phyloP scores from a whole-genome alignment of 305 asterid genomes.

The Solanum chacoense region DNA sequence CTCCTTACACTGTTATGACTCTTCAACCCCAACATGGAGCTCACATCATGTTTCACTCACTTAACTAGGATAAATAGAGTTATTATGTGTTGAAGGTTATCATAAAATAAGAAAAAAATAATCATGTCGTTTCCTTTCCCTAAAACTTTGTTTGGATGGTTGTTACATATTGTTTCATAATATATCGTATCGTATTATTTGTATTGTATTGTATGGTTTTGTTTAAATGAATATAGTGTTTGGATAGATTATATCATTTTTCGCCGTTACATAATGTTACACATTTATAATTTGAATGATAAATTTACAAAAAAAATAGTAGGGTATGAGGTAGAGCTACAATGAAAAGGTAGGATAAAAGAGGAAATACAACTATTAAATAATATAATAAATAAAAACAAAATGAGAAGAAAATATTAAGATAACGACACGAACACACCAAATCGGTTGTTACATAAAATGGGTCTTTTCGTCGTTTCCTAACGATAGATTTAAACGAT shows the following conservation, averaged over 20 bases:
- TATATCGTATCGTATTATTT: too few relatives aligned
- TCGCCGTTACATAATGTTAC: background rate
- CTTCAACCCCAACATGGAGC: constrained; percentile 60
- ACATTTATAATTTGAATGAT: background rate
- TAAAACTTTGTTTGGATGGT: background rate
- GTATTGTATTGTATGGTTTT: background rate
- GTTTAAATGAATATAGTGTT: background rate
- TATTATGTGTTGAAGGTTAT: background rate
- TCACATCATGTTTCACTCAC: constrained; percentile 14
- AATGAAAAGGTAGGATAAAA: too few relatives aligned
- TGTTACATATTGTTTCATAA: background rate
- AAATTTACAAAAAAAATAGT: too few relatives aligned
- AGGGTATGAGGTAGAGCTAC: too few relatives aligned
- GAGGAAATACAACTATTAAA: too few relatives aligned
- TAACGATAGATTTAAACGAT: too few relatives aligned
- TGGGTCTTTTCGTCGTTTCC: too few relatives aligned
- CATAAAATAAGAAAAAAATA: background rate
- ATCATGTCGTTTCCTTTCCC: background rate
- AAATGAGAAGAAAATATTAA: too few relatives aligned
- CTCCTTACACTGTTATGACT: constrained; percentile 36
- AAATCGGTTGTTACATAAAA: too few relatives aligned
- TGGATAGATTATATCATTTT: background rate
- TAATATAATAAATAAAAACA: too few relatives aligned
- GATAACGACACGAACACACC: too few relatives aligned
- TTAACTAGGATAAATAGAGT: constrained; percentile 2